Evolutionary conservation across 495 filamentous ascomycete genomes (phyloP), one percentile per base, ranked within the genome.

Genomic region (Neurospora sp.): DNA sequence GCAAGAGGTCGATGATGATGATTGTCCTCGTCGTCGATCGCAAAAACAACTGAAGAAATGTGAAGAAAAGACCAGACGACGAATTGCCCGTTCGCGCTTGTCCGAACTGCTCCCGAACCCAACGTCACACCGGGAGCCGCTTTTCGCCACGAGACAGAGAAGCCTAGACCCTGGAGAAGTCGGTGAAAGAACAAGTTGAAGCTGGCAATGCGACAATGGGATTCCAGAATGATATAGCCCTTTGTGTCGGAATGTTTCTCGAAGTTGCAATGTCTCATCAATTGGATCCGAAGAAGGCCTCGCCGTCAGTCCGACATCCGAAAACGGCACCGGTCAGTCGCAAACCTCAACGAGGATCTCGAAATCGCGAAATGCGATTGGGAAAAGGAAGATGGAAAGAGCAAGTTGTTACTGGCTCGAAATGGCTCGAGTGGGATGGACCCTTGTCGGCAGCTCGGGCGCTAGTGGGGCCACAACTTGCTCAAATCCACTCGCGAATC

Each of bases 401-500:
- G 79, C 78, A 77, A 76, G 74, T 81, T 81, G 71, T 80, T 54
- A 81, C 70, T 79, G 79, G 79, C 69, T 71, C 44, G 2, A n/a
- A 23, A 16, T 20, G 71, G 72, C 5, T 20, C 41, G 41, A 8
- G 44, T 31, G 46, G 73, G 73, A 27, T 41, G 16, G 11, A 42
- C 39, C 23, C 41, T 71, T 71, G 41, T 44, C 69, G 41, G n/a
- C 40, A 70, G 23, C 60, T 71, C 27, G 76, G 60, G 66, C 79
- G 75, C 77, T 79, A 78, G 72, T 6, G 72, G 62, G 69, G 75
- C 77, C 78, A 82, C 81, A 86, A 86, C 72, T 78, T 86, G 85
- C 85, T 86, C 85, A 86, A 86, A 86, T 79, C 76, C 79, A 75
- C 84, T 83, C 84, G 75, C 54, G 18, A 20, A 54, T 11, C 69